Percentiles rank a stretch among this genome's conserved stretches.
Evolutionary conservation across 2,329 filamentous ascomycete species (phyloP).

Genomic region (Cytospora schulzeri): DNA sequence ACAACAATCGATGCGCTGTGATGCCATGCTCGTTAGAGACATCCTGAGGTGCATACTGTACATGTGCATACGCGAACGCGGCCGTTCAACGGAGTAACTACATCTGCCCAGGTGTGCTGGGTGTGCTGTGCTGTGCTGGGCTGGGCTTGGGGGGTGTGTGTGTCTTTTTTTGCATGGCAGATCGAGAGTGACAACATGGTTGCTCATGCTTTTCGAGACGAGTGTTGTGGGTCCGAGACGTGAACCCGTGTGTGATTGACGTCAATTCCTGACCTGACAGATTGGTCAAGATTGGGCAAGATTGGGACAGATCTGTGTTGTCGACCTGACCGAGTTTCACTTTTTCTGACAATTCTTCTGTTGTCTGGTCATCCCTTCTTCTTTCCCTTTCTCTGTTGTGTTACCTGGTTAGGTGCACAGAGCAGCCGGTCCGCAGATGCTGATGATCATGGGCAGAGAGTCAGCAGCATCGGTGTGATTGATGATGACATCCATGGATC

Average conservation of each 20-base stretch:
- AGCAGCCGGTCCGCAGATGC: neutral
- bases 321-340: neutral
- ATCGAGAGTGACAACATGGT: neutral
- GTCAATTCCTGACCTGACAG: neutral
- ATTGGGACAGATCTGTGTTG: neutral
- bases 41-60: neutral
- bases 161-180: neutral
- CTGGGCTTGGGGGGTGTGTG: no score
- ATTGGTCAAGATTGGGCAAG: neutral
- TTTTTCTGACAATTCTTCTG: neutral
- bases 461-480: neutral
- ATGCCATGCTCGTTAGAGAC: neutral
- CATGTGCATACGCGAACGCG: neutral
- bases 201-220: no score
- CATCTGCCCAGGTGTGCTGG: neutral
- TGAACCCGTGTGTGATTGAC: neutral
- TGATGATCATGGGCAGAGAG: neutral
- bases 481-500: neutral
- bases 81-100: neutral
- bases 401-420: neutral
- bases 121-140: no score
- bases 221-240: neutral
- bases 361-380: neutral
- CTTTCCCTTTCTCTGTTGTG: neutral
- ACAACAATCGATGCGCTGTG: constrained; percentile 3